phyloP scores from a whole-genome alignment of 441 rosid genomes.

The Breynia disticha region DNA sequence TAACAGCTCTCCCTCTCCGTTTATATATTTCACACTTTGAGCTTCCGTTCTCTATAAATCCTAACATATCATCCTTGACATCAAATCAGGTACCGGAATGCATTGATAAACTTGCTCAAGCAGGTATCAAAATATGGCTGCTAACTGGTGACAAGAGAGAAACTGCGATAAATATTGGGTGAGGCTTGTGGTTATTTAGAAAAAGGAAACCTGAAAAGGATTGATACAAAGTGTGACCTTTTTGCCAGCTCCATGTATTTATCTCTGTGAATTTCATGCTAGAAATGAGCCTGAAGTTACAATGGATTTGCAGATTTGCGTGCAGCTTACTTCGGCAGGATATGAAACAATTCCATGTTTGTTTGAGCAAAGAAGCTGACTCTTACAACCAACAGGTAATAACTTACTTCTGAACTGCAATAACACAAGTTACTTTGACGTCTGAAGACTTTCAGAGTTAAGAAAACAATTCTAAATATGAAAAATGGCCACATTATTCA shows the following conservation, averaged over 20 bases:
- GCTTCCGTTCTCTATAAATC: too few relatives aligned
- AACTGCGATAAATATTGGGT: slow-evolving; percentile 85
- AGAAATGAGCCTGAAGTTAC: too few relatives aligned
- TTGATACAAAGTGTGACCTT: background rate
- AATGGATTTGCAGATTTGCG: slow-evolving; percentile 39
- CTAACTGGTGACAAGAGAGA: slow-evolving; percentile 82
- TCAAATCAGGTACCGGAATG: slow-evolving; percentile 59
- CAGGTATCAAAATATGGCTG: slow-evolving; percentile 73
- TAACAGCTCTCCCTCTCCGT: slow-evolving; percentile 6
- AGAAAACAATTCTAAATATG: too few relatives aligned
- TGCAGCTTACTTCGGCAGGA: slow-evolving; percentile 71
- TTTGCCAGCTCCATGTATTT: too few relatives aligned
- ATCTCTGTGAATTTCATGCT: too few relatives aligned
- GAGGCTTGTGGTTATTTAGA: slow-evolving; percentile 4
- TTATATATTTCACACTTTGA: too few relatives aligned
- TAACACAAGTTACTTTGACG: too few relatives aligned
- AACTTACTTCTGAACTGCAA: slow-evolving; percentile 1
- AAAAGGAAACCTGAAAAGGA: background rate
- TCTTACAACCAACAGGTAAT: slow-evolving; percentile 25
- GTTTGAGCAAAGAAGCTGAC: slow-evolving; percentile 29
- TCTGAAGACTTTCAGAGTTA: too few relatives aligned
- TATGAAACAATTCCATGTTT: slow-evolving; percentile 48
- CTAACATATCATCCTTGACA: too few relatives aligned
- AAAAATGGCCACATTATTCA: too few relatives aligned
- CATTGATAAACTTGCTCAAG: slow-evolving; percentile 81